Evolutionary conservation across 2,329 filamentous ascomycete species (phyloP), one percentile per base, ranked within the genome.

Genomic region (Aspergillus carbonarius): DNA sequence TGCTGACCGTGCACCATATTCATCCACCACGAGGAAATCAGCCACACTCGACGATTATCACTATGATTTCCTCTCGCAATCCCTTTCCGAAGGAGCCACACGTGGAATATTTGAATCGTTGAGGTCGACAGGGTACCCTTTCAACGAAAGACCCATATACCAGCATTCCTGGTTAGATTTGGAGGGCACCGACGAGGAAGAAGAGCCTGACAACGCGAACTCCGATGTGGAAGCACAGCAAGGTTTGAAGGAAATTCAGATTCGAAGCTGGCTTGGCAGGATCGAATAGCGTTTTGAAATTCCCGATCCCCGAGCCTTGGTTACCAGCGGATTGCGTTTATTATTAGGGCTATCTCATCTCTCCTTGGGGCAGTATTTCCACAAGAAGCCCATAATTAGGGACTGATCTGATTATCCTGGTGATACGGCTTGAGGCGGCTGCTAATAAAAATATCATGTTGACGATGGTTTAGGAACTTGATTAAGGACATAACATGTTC

Each of bases 71-170:
- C 30, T 44, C 35, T 58, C 57, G 13, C 44, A 58, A n/a, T 20
- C 8, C 3, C 20, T 57, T 27, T 66, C 57, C 3, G 58, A 66
- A 58, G 55, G 10, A 17, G 54, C 60, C 20, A 67, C 61, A 2
- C 57, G 57, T 40, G 66, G 61, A n/a, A 66, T 67, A 57, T 64
- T 66, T 34, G 32, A n/a, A 56, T 66, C 63, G 63, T 47, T 63
- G 34, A 61, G 65, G 52, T 64, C 53, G 15, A 67, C 65, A 34
- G 66, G 63, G 13, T 68, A 66, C 20, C 59, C 65, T 37, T 12
- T 4, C 20, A 58, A 40, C 32, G 65, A 67, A 60, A 63, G 18
- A 44, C 8, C 59, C 1, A 48, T 67, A 25, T 66, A 64, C 52
- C 50, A 64, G 46, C 62, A 66, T 62, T 60, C 63, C 1, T 67